Evolutionary conservation across 2,329 filamentous ascomycete genomes (phyloP).

Genomic region (Neonectria faginata): DNA sequence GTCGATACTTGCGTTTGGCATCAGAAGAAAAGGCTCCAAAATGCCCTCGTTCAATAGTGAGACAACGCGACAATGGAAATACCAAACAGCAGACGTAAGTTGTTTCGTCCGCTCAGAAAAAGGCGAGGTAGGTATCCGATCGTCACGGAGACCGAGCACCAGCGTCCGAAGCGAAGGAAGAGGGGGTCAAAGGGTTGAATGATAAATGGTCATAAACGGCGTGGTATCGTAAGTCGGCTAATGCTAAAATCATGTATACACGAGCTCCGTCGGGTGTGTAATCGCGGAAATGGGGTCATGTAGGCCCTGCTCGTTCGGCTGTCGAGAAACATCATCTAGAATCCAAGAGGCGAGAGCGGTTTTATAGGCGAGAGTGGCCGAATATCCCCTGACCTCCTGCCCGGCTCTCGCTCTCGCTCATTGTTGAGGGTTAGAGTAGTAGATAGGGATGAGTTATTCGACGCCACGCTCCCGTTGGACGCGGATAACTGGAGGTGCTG

Average conservation of each 20-base stretch:
- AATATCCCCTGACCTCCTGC: constrained; percentile 55
- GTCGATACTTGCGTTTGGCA: constrained; percentile 22
- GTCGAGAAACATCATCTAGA: constrained; percentile 51
- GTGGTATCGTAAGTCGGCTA: constrained; percentile 50
- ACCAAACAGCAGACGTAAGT: constrained; percentile 37
- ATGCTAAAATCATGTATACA: constrained; percentile 34
- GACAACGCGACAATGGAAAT: constrained; percentile 42
- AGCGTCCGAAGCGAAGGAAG: constrained; percentile 31
- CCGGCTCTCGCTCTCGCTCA: constrained; percentile 50
- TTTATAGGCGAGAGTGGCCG: constrained; percentile 74
- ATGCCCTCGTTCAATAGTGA: constrained; percentile 36
- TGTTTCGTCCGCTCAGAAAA: constrained; percentile 30
- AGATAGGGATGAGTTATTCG: constrained; percentile 57
- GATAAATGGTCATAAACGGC: constrained; percentile 49
- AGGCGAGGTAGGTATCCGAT: constrained; percentile 22
- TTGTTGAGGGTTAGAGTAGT: constrained; percentile 61
- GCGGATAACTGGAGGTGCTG: constrained; percentile 56
- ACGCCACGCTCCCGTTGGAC: constrained; percentile 58
- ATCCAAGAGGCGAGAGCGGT: constrained; percentile 72
- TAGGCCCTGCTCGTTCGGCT: constrained; percentile 13
- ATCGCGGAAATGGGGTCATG: constrained; percentile 23
- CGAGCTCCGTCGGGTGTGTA: constrained; percentile 27
- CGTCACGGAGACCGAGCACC: constrained; percentile 30
- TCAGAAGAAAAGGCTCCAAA: constrained; percentile 16
- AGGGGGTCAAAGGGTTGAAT: constrained; percentile 29